These are phyloP conservation scores for Corylus avellana DNA, from an alignment of 306 rosid genomes.

Conservation along the genomic window DNA sequence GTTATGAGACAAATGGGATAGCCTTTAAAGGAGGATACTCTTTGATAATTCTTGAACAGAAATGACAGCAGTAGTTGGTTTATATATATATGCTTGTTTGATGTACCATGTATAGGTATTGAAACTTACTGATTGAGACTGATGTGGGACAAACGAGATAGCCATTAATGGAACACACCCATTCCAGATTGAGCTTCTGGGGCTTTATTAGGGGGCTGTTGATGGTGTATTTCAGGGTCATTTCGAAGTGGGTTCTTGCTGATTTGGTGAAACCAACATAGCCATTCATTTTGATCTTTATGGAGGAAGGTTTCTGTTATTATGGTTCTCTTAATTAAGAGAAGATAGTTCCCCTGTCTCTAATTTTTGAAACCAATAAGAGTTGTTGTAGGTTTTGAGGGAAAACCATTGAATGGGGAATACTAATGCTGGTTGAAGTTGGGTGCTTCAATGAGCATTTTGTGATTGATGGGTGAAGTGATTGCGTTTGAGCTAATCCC, in stretches of 20 bases:
- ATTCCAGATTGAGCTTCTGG: conserved; percentile 16
- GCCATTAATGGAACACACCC: conserved; percentile 2
- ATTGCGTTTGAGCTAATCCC: neutral
- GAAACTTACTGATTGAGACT: conserved; percentile 7
- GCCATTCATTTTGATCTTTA: conserved; percentile 37
- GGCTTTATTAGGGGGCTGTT: conserved; percentile 18
- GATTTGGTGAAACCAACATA: conserved; percentile 41
- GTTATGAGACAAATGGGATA: neutral
- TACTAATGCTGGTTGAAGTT: conserved; percentile 24
- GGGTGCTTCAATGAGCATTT: conserved; percentile 6
- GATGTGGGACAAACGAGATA: conserved; percentile 6
- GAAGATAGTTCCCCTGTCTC: conserved; percentile 15
- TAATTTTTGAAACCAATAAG: conserved; percentile 5
- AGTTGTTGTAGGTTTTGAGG: conserved; percentile 27
- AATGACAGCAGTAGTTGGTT: neutral
- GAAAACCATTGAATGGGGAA: conserved; percentile 22
- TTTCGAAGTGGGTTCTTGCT: conserved; percentile 23
- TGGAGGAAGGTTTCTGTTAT: conserved; percentile 31
- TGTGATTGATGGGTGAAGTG: neutral
- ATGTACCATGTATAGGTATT: neutral
- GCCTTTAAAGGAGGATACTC: neutral
- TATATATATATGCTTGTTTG: neutral
- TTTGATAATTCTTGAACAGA: neutral
- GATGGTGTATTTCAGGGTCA: conserved; percentile 1
- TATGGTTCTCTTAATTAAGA: conserved; percentile 14